Evolutionary conservation across 2,329 filamentous ascomycete species (phyloP), one percentile per base, ranked within the genome.

Genomic region (Monilinia fructicola): DNA sequence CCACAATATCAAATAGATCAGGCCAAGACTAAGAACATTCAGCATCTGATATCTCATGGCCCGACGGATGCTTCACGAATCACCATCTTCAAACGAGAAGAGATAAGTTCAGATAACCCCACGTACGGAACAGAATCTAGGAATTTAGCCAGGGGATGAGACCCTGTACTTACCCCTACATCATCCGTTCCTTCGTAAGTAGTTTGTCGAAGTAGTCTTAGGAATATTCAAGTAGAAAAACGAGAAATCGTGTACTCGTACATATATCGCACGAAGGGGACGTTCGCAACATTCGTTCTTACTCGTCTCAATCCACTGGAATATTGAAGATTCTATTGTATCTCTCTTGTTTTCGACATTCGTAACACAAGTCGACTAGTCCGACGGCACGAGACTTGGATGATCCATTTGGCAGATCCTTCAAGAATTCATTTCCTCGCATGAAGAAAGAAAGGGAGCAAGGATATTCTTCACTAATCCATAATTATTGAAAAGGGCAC

Each of bases 381-480:
- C 44, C 50, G 56, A 23, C 56, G 28, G n/a, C 31, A 54, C 23
- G 16, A 54, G 35, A 52, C 23, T 42, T 16, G 16, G 31, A 44
- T 52, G 42, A 59, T 60, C 54, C 63, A 18, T 52, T 65, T 28
- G 28, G 31, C 26, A 58, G 31, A 53, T 44, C 46, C 53, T 23
- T 42, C 38, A 9, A 53, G 10, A 40, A 12, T 35, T 56, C 62
- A 55, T 50, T 64, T 60, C 31, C 54, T 52, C 35, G 64, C 46
- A 60, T 65, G 46, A 60, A 59, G 31, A 60, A 42, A 53, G 26
- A 54, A 53, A 60, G 26, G 63, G 35, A 52, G 28, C 46, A 65
- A 65, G 64, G 54, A 60, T 60, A 50, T 53, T 44, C 31, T 21
- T 64, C 46, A 42, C 40, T 42, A 42, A 42, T 65, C 35, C 54